Percentiles rank a stretch among this genome's conserved stretches.
Conservation (phyloP, 2,329 filamentous ascomycete species). For the Xenosphaeropsis pyriputrescens region DNA sequence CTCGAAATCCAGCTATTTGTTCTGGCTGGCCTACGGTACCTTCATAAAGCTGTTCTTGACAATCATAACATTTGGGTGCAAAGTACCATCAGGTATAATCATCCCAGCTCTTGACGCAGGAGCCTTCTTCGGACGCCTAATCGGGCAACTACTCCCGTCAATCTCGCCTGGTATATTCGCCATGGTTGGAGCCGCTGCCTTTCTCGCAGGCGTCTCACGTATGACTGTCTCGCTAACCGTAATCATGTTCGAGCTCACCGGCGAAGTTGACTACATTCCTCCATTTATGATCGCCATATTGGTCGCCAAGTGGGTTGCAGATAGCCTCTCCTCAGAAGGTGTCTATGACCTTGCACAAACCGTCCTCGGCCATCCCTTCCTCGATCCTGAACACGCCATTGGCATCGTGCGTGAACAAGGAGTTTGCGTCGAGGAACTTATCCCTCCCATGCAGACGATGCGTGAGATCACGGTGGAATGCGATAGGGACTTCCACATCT, state of each 20-base stretch:
- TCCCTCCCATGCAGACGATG: slow-evolving; percentile 39
- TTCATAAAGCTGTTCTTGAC: slow-evolving; percentile 27
- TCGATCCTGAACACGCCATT: slow-evolving; percentile 34
- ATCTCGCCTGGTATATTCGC: slow-evolving; percentile 44
- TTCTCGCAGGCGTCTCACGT: slow-evolving; percentile 39
- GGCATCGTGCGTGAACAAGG: slow-evolving; percentile 22
- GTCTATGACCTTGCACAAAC: slow-evolving; percentile 46
- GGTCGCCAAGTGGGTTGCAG: slow-evolving; percentile 42
- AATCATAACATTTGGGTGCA: slow-evolving; percentile 42
- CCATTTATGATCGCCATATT: slow-evolving; percentile 45
- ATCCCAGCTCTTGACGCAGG: slow-evolving; percentile 43
- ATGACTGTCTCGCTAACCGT: slow-evolving; percentile 44
- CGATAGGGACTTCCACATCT: slow-evolving; percentile 25
- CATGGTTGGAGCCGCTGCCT: slow-evolving; percentile 43
- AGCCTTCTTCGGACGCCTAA: slow-evolving; percentile 38
- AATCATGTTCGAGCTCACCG: slow-evolving; percentile 47
- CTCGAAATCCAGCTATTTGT: slow-evolving; percentile 23
- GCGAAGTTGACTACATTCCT: slow-evolving; percentile 39
- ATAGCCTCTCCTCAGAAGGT: slow-evolving; percentile 33
- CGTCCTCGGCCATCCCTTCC: slow-evolving; percentile 41
- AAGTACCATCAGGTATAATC: slow-evolving; percentile 45
- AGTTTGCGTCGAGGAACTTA: slow-evolving; percentile 26
- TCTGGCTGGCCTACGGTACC: background rate
- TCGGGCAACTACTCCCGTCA: slow-evolving; percentile 22
- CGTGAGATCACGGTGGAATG: slow-evolving; percentile 36